Conservation (phyloP, 495 filamentous ascomycete species). For the Aspergillus steynii region DNA sequence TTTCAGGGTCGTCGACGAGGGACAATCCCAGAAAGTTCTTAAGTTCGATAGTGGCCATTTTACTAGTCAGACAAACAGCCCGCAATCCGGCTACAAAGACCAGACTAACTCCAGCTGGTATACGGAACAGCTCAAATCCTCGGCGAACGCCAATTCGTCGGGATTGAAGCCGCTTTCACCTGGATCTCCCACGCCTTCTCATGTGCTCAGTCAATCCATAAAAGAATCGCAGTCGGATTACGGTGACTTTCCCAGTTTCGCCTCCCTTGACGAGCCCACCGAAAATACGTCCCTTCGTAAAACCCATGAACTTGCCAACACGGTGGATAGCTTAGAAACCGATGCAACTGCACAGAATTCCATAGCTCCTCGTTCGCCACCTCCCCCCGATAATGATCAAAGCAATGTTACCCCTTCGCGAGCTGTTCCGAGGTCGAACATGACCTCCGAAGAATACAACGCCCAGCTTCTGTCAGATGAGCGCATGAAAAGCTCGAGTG, state of each 20-base stretch:
- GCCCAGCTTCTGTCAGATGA: conserved; percentile 77
- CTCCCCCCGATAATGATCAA: background rate
- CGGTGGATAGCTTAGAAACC: background rate
- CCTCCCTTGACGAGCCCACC: conserved; percentile 21
- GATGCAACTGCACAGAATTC: background rate
- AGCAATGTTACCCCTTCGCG: conserved; percentile 6
- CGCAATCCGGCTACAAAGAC: conserved; percentile 62
- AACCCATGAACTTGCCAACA: background rate
- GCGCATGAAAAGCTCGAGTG: conserved; percentile 78
- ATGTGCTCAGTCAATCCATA: background rate
- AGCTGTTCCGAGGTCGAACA: conserved; percentile 34
- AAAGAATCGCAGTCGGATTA: conserved; percentile 41
- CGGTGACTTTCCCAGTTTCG: conserved; percentile 47
- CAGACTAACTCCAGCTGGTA: conserved; percentile 81
- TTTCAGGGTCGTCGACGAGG: conserved; percentile 81
- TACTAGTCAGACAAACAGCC: conserved; percentile 62
- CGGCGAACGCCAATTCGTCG: conserved; percentile 3
- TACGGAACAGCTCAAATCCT: conserved; percentile 59
- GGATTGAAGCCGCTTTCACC: background rate
- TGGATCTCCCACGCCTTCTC: background rate
- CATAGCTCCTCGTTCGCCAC: background rate
- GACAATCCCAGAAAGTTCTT: conserved; percentile 70
- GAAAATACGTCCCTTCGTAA: background rate
- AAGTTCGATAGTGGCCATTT: conserved; percentile 73
- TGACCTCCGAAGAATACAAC: conserved; percentile 93